phyloP scores from a whole-genome alignment of 2,329 filamentous ascomycete genomes.

The Catunica adiposa region DNA sequence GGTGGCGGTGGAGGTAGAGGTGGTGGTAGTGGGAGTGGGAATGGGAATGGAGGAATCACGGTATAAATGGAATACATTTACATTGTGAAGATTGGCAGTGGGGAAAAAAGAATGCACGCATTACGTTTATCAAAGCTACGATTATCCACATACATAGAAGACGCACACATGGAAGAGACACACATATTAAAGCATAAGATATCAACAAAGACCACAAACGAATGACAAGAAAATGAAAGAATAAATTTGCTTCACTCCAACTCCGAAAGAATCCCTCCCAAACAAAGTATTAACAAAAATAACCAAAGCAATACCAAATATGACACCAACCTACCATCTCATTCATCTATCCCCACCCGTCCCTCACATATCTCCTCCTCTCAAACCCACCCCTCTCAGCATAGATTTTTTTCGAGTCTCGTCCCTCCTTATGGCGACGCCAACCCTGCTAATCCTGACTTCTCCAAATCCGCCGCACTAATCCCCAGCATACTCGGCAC shows the following conservation, averaged over 20 bases:
- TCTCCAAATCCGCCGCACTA: constrained; percentile 21
- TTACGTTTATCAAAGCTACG: background rate
- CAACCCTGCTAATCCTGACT: constrained; percentile 8
- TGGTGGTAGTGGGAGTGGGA: background rate
- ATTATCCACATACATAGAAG: background rate
- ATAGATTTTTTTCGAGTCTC: background rate
- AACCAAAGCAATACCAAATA: background rate
- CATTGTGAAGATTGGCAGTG: background rate
- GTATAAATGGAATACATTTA: background rate
- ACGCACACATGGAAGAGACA: too few species aligned
- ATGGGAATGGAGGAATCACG: background rate
- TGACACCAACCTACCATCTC: background rate
- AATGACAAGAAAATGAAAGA: constrained; percentile 14
- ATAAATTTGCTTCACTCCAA: background rate
- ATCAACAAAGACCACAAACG: background rate
- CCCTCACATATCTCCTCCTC: too few species aligned
- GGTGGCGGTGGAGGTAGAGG: background rate
- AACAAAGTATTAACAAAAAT: background rate
- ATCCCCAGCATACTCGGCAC: constrained; percentile 33
- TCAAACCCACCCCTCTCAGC: background rate
- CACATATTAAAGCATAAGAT: background rate
- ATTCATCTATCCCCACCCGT: too few species aligned
- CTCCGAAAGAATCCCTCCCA: constrained; percentile 3
- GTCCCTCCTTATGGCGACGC: constrained; percentile 3
- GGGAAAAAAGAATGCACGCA: background rate